Conservation (phyloP, 2,329 filamentous ascomycete genomes). For the Scopulariopsis brevicaulis region DNA sequence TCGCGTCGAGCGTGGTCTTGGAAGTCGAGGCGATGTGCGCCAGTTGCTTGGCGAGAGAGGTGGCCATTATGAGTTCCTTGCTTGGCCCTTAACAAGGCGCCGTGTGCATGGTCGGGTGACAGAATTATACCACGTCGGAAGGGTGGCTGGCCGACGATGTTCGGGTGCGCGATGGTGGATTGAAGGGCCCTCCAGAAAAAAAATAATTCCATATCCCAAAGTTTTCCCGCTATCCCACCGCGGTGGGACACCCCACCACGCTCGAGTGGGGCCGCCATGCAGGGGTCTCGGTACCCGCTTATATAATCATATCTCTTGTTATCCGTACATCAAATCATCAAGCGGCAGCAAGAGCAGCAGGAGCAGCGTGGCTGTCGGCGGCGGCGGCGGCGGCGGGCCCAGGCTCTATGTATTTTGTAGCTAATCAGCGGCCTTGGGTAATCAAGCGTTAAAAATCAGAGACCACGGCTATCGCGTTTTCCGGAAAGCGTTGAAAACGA, state of each 20-base stretch:
- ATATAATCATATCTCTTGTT: not conserved
- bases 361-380: no score
- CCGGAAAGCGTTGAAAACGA: no score
- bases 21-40: conserved; percentile 84
- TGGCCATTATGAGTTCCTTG: conserved; percentile 48
- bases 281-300: not conserved
- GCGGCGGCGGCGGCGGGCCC: no score
- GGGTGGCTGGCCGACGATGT: not conserved
- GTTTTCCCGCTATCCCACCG: not conserved
- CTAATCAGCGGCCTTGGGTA: no score
- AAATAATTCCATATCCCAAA: not conserved
- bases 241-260: not conserved
- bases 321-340: no score
- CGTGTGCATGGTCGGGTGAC: not conserved
- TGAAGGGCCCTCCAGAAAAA: not conserved
- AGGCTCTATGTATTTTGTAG: no score
- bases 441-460: no score
- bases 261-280: not conserved
- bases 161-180: not conserved
- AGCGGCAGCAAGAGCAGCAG: no score
- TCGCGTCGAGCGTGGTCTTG: conserved; percentile 82
- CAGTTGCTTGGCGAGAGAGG: conserved; percentile 85
- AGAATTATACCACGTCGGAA: not conserved
- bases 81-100: not conserved
- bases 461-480: no score